phyloP scores from a whole-genome alignment of 768 basidiomycete genomes.

The Serendipita sp. region DNA sequence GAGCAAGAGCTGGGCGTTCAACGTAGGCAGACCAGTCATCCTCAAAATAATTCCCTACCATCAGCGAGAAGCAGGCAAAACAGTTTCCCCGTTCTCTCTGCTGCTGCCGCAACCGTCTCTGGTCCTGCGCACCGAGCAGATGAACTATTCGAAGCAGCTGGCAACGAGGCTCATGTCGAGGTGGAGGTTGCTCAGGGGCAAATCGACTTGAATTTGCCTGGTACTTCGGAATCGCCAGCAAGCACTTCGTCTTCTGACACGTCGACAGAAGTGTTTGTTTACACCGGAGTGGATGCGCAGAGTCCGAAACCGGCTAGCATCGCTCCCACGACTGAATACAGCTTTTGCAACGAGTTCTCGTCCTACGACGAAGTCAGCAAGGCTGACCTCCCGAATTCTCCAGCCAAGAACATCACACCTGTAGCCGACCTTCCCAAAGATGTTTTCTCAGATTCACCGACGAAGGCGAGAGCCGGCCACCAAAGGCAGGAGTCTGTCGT shows the following conservation, averaged over 20 bases:
- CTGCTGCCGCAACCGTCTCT: background rate
- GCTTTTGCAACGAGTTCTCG: background rate
- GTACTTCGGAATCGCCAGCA: background rate
- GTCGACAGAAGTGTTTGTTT: background rate
- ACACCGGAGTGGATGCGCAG: background rate
- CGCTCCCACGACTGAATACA: background rate
- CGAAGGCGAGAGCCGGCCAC: background rate
- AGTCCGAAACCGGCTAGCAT: background rate
- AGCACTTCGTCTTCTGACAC: background rate
- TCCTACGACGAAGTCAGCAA: conserved; percentile 2
- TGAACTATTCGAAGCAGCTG: background rate
- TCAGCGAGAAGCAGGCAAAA: background rate
- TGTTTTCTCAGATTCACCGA: background rate
- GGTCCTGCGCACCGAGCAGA: background rate
- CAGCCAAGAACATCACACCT: background rate
- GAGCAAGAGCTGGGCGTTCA: background rate
- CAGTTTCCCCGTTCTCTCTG: background rate
- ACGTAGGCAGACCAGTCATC: background rate
- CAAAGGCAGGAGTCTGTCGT: background rate
- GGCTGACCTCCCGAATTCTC: background rate
- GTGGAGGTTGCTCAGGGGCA: background rate
- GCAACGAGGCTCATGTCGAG: too few species aligned
- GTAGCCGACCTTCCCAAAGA: background rate
- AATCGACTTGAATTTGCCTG: background rate
- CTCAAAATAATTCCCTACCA: background rate